A percentile compares a stretch with the other conserved stretches of the same genome.
Evolutionary conservation across 495 filamentous ascomycete genomes (phyloP).

Genomic region (Penicillium fimorum): DNA sequence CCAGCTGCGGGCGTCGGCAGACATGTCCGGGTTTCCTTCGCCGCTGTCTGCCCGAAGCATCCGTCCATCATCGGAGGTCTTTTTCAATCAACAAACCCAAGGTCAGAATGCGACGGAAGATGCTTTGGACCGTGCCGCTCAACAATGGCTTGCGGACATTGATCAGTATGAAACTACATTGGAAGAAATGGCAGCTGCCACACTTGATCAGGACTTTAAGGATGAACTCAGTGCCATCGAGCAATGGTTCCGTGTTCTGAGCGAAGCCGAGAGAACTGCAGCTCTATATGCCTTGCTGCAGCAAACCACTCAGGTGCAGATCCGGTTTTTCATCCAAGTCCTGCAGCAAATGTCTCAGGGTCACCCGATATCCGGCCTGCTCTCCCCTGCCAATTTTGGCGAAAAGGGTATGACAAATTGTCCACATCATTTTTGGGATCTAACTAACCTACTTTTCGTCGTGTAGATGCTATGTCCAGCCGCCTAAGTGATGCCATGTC

Average conservation of each 20-base stretch:
- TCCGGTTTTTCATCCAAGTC: conserved; percentile 98
- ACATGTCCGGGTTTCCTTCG: conserved; percentile 87
- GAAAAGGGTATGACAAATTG: conserved; percentile 72
- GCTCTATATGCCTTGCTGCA: conserved; percentile 93
- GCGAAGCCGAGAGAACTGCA: conserved; percentile 93
- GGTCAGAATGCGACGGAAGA: conserved; percentile 73
- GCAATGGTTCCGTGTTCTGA: conserved; percentile 98
- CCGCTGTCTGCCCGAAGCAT: conserved; percentile 75
- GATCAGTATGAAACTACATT: conserved; percentile 96
- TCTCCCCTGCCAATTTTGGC: conserved; percentile 90
- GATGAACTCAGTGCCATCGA: conserved; percentile 98
- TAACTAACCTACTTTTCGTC: conserved; percentile 13
- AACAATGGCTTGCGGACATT: conserved; percentile 98
- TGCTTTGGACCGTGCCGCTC: conserved; percentile 85
- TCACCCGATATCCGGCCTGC: conserved; percentile 93
- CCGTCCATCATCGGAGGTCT: conserved; percentile 89
- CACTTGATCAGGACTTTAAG: conserved; percentile 98
- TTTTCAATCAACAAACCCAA: conserved; percentile 72
- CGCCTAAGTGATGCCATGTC: conserved; percentile 96
- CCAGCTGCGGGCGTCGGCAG: conserved; percentile 89
- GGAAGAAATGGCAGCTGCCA: conserved; percentile 98
- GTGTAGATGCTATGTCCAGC: conserved; percentile 91
- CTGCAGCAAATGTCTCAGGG: conserved; percentile 97
- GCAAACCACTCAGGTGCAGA: conserved; percentile 98
- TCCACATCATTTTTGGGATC: conserved; percentile 4